Evolutionary conservation across 176 grass and related monocot genomes (phyloP).

Genomic region (Rhynchospora breviuscula): DNA sequence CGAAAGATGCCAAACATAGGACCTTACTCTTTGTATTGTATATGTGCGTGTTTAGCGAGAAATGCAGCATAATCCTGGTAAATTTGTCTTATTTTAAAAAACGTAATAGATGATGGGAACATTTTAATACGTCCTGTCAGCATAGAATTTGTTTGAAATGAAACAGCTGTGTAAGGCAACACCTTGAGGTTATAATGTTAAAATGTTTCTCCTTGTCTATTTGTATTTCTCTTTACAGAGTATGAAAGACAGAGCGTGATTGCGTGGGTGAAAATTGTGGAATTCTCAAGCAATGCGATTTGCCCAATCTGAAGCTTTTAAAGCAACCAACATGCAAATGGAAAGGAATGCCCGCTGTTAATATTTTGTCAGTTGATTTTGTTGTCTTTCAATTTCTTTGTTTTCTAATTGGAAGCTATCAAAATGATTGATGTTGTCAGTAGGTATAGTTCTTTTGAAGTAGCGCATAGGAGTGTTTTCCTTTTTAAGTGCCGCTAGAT

Average conservation of each 20-base stretch:
- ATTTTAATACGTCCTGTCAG: no score
- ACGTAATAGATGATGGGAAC: background rate
- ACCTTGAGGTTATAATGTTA: background rate
- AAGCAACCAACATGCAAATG: background rate
- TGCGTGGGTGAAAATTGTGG: background rate
- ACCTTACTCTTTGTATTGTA: background rate
- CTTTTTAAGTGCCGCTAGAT: background rate
- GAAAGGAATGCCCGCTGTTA: background rate
- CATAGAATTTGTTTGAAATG: background rate
- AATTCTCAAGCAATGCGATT: background rate
- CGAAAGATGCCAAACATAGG: background rate
- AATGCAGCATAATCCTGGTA: background rate
- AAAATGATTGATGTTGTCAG: background rate
- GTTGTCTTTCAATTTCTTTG: background rate
- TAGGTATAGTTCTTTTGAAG: background rate
- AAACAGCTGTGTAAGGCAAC: background rate
- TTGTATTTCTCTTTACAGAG: background rate
- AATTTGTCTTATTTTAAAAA: background rate
- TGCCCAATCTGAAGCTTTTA: background rate
- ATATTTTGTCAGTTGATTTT: conserved; percentile 9
- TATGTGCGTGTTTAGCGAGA: background rate
- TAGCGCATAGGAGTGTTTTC: background rate
- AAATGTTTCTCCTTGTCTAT: background rate
- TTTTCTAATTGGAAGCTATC: background rate
- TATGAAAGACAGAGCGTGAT: background rate